phyloP scores from a whole-genome alignment of 2,329 filamentous ascomycete genomes.

The Esteya vermicola region DNA sequence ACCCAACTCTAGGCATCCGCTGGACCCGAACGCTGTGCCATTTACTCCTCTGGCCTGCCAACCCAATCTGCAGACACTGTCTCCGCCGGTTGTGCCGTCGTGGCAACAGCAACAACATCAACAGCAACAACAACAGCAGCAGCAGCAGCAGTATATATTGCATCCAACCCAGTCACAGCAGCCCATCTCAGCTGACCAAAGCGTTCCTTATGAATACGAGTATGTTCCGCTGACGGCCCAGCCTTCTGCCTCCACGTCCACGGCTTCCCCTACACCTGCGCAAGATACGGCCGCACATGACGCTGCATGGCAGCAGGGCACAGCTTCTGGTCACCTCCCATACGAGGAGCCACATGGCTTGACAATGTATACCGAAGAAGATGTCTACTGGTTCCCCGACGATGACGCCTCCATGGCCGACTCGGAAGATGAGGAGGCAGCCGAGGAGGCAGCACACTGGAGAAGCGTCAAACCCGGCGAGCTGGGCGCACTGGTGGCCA shows the following conservation, averaged over 20 bases:
- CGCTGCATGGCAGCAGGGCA: not conserved
- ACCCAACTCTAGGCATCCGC: not conserved
- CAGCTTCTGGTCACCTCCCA: not conserved
- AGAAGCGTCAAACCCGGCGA: constrained; percentile 24
- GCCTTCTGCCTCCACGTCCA: not conserved
- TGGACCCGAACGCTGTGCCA: not conserved
- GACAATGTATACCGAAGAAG: constrained; percentile 11
- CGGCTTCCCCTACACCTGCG: no score
- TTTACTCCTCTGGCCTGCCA: not conserved
- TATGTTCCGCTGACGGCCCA: not conserved
- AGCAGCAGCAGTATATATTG: no score
- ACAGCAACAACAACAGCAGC: no score
- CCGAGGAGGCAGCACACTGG: constrained; percentile 19
- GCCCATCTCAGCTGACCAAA: not conserved
- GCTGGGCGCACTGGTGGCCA: constrained; percentile 24
- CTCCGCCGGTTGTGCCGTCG: not conserved
- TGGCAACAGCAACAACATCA: no score
- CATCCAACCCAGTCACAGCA: not conserved
- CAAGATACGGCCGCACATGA: not conserved
- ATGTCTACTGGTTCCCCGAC: constrained; percentile 35
- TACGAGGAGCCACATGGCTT: not conserved
- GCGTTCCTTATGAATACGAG: not conserved
- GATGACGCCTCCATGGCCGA: constrained; percentile 50
- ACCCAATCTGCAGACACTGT: no score
- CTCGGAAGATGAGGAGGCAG: constrained; percentile 42